Percentiles rank a stretch among this genome's conserved stretches.
Conservation (phyloP, 495 filamentous ascomycete genomes). For the Amniculicola lignicola region DNA sequence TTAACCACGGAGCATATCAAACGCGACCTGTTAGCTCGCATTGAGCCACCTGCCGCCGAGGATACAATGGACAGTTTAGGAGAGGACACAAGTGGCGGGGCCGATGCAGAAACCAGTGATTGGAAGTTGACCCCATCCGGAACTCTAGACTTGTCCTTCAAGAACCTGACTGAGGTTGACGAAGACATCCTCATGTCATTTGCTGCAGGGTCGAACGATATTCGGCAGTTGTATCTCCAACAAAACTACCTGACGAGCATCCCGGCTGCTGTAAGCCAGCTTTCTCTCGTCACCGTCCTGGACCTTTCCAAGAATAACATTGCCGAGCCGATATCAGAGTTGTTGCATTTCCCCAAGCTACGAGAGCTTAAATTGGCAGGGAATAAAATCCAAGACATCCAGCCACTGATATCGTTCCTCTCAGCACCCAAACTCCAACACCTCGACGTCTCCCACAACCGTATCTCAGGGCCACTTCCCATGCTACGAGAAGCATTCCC, state of each 20-base stretch:
- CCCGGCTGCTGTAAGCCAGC: slow-evolving; percentile 65
- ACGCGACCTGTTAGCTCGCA: slow-evolving; percentile 63
- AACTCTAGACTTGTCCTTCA: slow-evolving; percentile 45
- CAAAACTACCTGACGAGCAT: slow-evolving; percentile 71
- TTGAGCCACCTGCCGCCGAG: slow-evolving; percentile 53
- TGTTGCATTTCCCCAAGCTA: slow-evolving; percentile 67
- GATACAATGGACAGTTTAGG: no score
- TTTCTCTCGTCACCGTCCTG: slow-evolving; percentile 64
- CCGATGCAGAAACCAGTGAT: background rate
- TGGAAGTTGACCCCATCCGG: slow-evolving; percentile 36
- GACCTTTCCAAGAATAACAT: slow-evolving; percentile 80
- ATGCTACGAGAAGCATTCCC: slow-evolving; percentile 58
- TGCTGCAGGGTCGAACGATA: slow-evolving; percentile 42
- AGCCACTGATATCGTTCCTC: slow-evolving; percentile 60
- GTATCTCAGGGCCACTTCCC: slow-evolving; percentile 63
- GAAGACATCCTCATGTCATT: slow-evolving; percentile 50
- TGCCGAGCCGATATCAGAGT: slow-evolving; percentile 56
- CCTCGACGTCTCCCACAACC: slow-evolving; percentile 77
- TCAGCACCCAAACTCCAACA: slow-evolving; percentile 67
- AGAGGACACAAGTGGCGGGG: background rate
- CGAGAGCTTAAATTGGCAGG: slow-evolving; percentile 68
- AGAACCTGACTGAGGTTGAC: slow-evolving; percentile 44
- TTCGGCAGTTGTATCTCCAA: slow-evolving; percentile 63
- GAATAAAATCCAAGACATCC: slow-evolving; percentile 64
- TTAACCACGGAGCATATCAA: slow-evolving; percentile 83